Evolutionary conservation across 2,329 filamentous ascomycete species (phyloP).

Genomic region (Talaromyces piceae): DNA sequence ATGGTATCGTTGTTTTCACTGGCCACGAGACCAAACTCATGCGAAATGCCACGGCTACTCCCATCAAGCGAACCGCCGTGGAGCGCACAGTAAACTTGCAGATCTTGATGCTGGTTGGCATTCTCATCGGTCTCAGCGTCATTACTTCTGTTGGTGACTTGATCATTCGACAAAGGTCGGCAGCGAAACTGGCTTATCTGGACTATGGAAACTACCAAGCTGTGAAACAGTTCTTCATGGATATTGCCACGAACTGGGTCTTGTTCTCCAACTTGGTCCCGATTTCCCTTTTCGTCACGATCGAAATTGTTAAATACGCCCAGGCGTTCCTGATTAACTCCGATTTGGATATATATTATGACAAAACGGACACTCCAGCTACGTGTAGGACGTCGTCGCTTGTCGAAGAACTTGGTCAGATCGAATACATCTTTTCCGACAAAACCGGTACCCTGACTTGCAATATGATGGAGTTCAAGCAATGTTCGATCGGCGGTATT

Average conservation of each 20-base stretch:
- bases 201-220: constrained; percentile 57
- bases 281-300: constrained; percentile 94
- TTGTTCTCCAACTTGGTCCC: constrained; percentile 93
- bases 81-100: constrained; percentile 90
- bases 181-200: constrained; percentile 63
- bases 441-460: constrained; percentile 97
- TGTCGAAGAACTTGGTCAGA: constrained; percentile 95
- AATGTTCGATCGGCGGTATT: constrained; percentile 85
- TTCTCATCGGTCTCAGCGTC: constrained; percentile 76
- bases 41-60: constrained; percentile 93
- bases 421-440: constrained; percentile 97
- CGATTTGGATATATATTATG: constrained; percentile 96
- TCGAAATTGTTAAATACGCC: constrained; percentile 97
- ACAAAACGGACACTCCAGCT: constrained; percentile 88
- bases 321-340: constrained; percentile 97
- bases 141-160: constrained; percentile 89
- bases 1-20: constrained; percentile 92
- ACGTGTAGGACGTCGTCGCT: constrained; percentile 93
- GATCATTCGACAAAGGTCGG: constrained; percentile 61
- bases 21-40: constrained; percentile 98
- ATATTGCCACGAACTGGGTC: constrained; percentile 98
- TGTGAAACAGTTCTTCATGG: constrained; percentile 78
- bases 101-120: constrained; percentile 79
- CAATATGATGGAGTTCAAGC: constrained; percentile 98
- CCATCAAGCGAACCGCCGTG: constrained; percentile 95